phyloP scores from a whole-genome alignment of 345 rosid genomes.

The Diplotaxis tenuifolia region DNA sequence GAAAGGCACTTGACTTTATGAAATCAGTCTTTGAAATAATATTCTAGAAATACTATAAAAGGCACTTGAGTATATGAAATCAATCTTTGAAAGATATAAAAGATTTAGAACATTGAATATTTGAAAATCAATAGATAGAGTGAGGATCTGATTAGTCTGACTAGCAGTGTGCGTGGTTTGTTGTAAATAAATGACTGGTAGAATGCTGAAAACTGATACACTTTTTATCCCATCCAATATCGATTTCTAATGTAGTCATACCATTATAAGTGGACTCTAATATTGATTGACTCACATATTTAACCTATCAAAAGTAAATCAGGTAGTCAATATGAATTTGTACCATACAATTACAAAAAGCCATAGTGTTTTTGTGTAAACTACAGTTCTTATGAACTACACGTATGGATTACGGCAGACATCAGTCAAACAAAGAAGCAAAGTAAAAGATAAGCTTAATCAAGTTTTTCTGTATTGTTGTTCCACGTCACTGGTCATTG shows the following conservation, averaged over 20 bases:
- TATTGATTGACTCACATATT: background rate
- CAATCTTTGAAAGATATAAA: background rate
- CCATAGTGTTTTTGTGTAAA: conserved; percentile 2
- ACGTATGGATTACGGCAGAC: background rate
- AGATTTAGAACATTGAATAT: background rate
- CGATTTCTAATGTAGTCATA: background rate
- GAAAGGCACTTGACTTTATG: background rate
- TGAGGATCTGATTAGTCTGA: background rate
- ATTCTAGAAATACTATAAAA: background rate
- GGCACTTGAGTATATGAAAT: background rate
- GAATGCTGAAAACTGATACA: background rate
- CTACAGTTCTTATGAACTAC: background rate
- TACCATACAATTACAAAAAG: too few species aligned
- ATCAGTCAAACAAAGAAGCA: background rate
- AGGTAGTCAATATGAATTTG: background rate
- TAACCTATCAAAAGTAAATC: background rate
- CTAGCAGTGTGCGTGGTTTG: background rate
- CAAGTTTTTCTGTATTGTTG: background rate
- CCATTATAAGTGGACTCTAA: background rate
- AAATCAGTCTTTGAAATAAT: background rate
- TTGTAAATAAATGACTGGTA: background rate
- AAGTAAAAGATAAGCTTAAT: conserved; percentile 6
- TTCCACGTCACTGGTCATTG: conserved; percentile 18
- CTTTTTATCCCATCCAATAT: background rate
- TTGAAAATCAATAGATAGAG: background rate